Base-by-base conservation (phyloP, 2,329 filamentous ascomycete genomes). In the Rutstroemia sp. region DNA sequence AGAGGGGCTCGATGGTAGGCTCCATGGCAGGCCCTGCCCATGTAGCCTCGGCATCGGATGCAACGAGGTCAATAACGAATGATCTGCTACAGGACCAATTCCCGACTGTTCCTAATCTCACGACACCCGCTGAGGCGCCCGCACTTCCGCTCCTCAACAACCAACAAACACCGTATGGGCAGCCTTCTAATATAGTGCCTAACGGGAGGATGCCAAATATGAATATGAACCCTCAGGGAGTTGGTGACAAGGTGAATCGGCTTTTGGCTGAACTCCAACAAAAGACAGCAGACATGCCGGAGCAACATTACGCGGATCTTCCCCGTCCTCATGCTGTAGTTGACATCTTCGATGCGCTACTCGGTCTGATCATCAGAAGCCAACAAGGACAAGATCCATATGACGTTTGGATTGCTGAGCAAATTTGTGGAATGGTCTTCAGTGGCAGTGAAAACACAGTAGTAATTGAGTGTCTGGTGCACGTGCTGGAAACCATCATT, bases 21-120 rank as follows among this genome's bases (percentile, higher is more conserved):
- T 70, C 84, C 73, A 68, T 77, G 68, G 68, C 83, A 71, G 70
- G 83, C 69, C 70, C 78, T 1, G 74, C 76, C 4, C 82, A 86
- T 62, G 75, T 75, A 16, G 73, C 81, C 10, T 81, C 83, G 2
- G 71, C 78, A 1, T 84, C 82, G 1, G 83, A 86, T 65, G 76
- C 81, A 5, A 83, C 80, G 1, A 75, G 82, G 57, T 80, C 80
- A 6, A 73, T 86, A 56, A 78, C 82, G 19, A 85, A 85, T 58
- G 83, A 86, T 58, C 77, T 84, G 10, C 73, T 87, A 4, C 80
- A 83, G 62, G 83, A 87, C 39, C 78, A 82, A 57, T 86, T 81
- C 66, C 76, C 73, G 52, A 69, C 77, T 14, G 72, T 85, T n/a
- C 76, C 80, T 2, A 80, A 72, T 58, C 69, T 86, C 6, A 75